A percentile compares a stretch with the other conserved stretches of the same genome.
Conservation (phyloP, 352 stramenopile genomes). For the Globisporangium cylindrosporum region DNA sequence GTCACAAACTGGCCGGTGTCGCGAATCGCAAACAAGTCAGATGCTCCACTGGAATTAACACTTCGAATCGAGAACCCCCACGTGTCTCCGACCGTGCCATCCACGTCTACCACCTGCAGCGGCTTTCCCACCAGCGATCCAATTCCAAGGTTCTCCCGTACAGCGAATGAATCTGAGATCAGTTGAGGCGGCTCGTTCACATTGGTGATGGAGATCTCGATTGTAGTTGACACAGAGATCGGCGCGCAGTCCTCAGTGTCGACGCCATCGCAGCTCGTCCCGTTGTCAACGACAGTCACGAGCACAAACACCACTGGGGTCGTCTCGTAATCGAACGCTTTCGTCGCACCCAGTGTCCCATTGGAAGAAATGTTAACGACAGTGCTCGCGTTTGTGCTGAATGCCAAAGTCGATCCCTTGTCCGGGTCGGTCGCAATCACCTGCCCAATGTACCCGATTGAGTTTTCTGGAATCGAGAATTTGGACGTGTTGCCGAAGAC, state of each 20-base stretch:
- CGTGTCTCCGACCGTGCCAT: slow-evolving; percentile 30
- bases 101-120: slow-evolving; percentile 37
- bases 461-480: slow-evolving; percentile 44
- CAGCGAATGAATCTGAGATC: slow-evolving; percentile 13
- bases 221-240: slow-evolving; percentile 6
- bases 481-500: slow-evolving; percentile 26
- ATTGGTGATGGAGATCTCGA: slow-evolving; percentile 19
- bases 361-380: slow-evolving; percentile 22
- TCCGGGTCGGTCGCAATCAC: slow-evolving; percentile 41
- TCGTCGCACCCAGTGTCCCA: neutral
- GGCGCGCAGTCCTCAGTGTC: neutral
- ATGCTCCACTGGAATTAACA: slow-evolving; percentile 11
- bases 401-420: slow-evolving; percentile 22
- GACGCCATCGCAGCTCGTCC: slow-evolving; percentile 27
- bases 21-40: slow-evolving; percentile 35
- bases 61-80: slow-evolving; percentile 31
- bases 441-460: slow-evolving; percentile 28
- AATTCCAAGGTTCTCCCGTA: slow-evolving; percentile 44
- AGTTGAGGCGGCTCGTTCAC: slow-evolving; percentile 51
- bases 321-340: slow-evolving; percentile 39
- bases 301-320: slow-evolving; percentile 25
- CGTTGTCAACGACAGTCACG: slow-evolving; percentile 35
- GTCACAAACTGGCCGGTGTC: slow-evolving; percentile 42
- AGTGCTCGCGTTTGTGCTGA: slow-evolving; percentile 33
- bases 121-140: slow-evolving; percentile 41